Evolutionary conservation across 2,329 filamentous ascomycete species (phyloP), one percentile per base, ranked within the genome.

Genomic region (Akanthomyces dipterigenus): DNA sequence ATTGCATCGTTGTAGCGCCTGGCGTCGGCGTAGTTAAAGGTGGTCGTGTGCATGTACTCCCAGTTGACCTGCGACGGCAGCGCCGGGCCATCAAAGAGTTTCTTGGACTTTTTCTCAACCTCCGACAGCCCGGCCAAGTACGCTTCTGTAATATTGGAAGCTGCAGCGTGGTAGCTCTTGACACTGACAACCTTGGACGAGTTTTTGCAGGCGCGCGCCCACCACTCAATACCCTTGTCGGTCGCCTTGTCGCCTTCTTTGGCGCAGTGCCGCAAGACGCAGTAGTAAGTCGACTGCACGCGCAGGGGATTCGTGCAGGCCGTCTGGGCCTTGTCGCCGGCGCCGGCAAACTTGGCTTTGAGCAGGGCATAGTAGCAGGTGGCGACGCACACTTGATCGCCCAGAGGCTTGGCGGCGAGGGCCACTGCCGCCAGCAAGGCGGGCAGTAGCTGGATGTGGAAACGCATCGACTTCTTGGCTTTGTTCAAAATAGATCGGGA

Each of bases 361-460:
- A 60, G 46, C 11, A 67, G 56, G n/a, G 65, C 51, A 54, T 65
- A 63, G 61, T 67, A 67, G 40, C 65, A 67, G 3, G 65, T 61
- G 14, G 62, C 65, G 24, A 62, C 62, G 60, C 65, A 67, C n/a
- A 65, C 62, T 40, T 67, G 31, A 11, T 55, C 28, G 12, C 64
- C 65, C 8, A 66, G 55, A 16, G 65, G 65, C 62, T 67, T 67
- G 53, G 65, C 60, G 14, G 55, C 55, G 16, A 50, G 34, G 28
- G 18, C 55, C 45, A 16, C 45, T 18, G 46, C 24, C 24, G 55
- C 55, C 31, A 58, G 40, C 11, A 58, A 4, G 9, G 18, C 36
- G 36, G 55, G 55, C 18, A 58, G 34, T 7, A 58, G 31, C 34
- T 58, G 55, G 22, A 36, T 43, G 55, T 50, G 45, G 43, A 58